Evolutionary conservation across 2,329 filamentous ascomycete genomes (phyloP).

Genomic region (Rachicladosporium sp.): DNA sequence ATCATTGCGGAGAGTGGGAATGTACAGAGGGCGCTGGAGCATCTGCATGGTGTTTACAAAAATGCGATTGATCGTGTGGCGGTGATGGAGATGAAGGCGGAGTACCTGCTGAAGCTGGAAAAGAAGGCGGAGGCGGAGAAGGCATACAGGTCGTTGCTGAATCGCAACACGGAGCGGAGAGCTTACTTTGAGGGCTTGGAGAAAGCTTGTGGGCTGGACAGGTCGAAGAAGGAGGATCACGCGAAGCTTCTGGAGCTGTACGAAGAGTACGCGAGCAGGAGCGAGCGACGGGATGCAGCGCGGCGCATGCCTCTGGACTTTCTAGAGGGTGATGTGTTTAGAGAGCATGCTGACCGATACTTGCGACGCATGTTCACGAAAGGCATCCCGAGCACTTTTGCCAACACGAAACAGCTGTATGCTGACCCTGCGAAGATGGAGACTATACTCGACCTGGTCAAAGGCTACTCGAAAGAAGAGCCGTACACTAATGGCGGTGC

Average conservation of each 20-base stretch:
- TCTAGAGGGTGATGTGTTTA: slow-evolving; percentile 70
- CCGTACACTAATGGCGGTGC: slow-evolving; percentile 17
- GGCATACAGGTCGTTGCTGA: slow-evolving; percentile 68
- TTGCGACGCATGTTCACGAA: slow-evolving; percentile 76
- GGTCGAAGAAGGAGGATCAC: slow-evolving; percentile 48
- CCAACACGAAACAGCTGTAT: slow-evolving; percentile 92
- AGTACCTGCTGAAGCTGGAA: slow-evolving; percentile 68
- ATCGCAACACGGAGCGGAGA: slow-evolving; percentile 78
- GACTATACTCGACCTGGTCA: slow-evolving; percentile 61
- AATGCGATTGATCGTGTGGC: slow-evolving; percentile 71
- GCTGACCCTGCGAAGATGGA: slow-evolving; percentile 63
- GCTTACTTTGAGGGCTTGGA: slow-evolving; percentile 74
- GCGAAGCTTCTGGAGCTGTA: slow-evolving; percentile 68
- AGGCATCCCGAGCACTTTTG: slow-evolving; percentile 90
- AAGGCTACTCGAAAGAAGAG: slow-evolving; percentile 53
- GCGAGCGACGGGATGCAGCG: slow-evolving; percentile 71
- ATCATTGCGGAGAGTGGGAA: slow-evolving; percentile 88
- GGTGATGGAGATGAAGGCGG: slow-evolving; percentile 72
- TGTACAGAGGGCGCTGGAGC: slow-evolving; percentile 68
- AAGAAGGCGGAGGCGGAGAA: slow-evolving; percentile 68
- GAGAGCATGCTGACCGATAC: slow-evolving; percentile 64
- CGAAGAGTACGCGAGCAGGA: slow-evolving; percentile 68
- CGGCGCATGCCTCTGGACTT: slow-evolving; percentile 83
- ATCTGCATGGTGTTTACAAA: slow-evolving; percentile 68
- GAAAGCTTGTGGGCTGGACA: slow-evolving; percentile 51